Base-by-base conservation (phyloP, 495 filamentous ascomycete genomes). In the Achaetomiella virescens region DNA sequence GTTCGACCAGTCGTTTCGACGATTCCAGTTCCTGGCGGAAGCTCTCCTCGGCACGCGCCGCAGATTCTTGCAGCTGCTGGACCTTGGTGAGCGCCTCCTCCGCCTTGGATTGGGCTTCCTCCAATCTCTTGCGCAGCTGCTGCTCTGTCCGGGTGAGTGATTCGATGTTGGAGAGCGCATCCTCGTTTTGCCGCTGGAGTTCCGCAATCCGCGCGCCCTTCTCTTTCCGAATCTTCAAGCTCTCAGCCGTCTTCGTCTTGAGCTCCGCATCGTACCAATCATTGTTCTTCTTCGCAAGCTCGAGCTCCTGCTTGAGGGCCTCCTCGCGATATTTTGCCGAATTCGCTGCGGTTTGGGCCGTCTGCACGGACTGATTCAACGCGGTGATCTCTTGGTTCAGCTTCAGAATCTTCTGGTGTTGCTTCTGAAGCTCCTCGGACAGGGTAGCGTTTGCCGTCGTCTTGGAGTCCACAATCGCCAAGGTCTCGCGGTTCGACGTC, bases 221-320 rank as follows among this genome's bases (percentile, higher is more conserved):
- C 67, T 99, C 93, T 62, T 96, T 97, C 53, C 95, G 84, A 75
- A 87, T 95, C 60, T 91, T 96, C 55, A 90, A 79, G 43, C 88
- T 82, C 62, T 97, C 95, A 31, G 81, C 81, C 42, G 75, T 83
- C 69, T 95, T 95, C 0, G 89, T 91, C 72, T 95, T 91, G 21
- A 97, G 75, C 69, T 97, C 95, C 21, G 76, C 81, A 56, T 95
- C 90, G 44, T 90, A 84, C 87, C 89, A 97, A 55, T 97, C 95
- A 58, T 89, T 91, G 72, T 87, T 95, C 58, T 83, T 85, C 65
- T 89, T 89, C 14, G 90, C 81, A 21, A 89, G 75, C 22, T 95
- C 90, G 49, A 97, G 73, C 68, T 97, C 91, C 64, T 96, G 91
- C 66, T 92, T 84, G 20, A 96, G 76, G 38, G 78, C 84, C 62